Evolutionary conservation across 176 grass and related monocot species (phyloP).

Genomic region (Juncus effusus): DNA sequence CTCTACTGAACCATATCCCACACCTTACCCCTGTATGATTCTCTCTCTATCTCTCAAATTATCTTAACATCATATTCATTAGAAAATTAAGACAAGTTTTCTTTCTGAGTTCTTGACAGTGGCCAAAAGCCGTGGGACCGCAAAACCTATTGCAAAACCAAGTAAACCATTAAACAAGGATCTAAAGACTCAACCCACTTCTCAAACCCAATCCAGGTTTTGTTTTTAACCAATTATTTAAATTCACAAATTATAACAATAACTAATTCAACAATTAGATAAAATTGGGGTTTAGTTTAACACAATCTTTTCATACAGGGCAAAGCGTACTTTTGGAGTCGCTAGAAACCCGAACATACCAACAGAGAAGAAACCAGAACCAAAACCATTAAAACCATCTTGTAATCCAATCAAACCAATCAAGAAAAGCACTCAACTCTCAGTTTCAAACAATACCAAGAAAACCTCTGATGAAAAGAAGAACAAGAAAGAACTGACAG

Average conservation of each 20-base stretch:
- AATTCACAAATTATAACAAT: background rate
- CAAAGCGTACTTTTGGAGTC: slow-evolving; percentile 53
- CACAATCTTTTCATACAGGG: slow-evolving; percentile 23
- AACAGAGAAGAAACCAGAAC: slow-evolving; percentile 39
- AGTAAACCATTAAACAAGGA: slow-evolving; percentile 29
- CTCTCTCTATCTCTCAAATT: background rate
- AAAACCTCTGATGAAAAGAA: slow-evolving; percentile 22
- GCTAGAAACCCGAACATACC: slow-evolving; percentile 44
- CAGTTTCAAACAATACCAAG: background rate
- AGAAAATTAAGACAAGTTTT: background rate
- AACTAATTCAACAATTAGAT: background rate
- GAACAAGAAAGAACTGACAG: slow-evolving; percentile 37
- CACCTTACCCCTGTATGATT: slow-evolving; percentile 1
- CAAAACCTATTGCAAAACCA: background rate
- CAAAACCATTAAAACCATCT: slow-evolving; percentile 29
- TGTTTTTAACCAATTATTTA: background rate
- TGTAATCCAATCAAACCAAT: background rate
- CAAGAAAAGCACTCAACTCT: slow-evolving; percentile 2
- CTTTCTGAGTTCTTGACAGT: slow-evolving; percentile 4
- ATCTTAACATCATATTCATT: background rate
- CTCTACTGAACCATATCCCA: slow-evolving; percentile 12
- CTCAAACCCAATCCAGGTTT: slow-evolving; percentile 19
- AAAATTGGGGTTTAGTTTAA: background rate
- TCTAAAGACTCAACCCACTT: background rate
- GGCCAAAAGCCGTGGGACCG: background rate